A percentile compares a stretch with the other conserved stretches of the same genome.
These are phyloP conservation scores for Geosmithia morbida DNA, from an alignment of 2,329 filamentous ascomycete species.

Conservation along the genomic window DNA sequence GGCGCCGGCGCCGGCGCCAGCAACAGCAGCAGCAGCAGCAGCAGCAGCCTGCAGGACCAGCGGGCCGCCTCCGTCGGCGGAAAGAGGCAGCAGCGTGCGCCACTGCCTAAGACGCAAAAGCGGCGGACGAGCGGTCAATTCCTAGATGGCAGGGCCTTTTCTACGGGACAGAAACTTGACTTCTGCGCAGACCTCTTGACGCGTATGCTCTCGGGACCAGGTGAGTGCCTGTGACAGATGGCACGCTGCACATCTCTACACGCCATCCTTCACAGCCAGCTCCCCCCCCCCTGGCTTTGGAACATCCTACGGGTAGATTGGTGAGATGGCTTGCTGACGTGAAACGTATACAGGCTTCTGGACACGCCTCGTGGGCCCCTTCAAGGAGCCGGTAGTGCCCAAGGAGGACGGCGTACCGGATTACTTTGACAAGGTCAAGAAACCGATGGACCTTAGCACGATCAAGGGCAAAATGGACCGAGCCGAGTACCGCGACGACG, in stretches of 20 bases:
- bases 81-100: conserved; percentile 11
- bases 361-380: conserved; percentile 50
- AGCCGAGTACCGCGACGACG: conserved; percentile 32
- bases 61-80: conserved; percentile 12
- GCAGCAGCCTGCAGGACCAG: conserved; percentile 3
- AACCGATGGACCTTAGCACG: conserved; percentile 46
- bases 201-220: conserved; percentile 47
- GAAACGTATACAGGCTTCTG: conserved; percentile 35
- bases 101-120: conserved; percentile 19
- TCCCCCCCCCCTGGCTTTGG: too few species aligned
- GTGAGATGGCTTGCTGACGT: not conserved
- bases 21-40: too few species aligned
- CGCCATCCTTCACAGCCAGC: too few species aligned
- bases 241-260: not conserved
- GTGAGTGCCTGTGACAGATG: conserved; percentile 15
- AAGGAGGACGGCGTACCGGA: conserved; percentile 42
- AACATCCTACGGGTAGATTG: not conserved
- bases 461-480: conserved; percentile 46
- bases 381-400: conserved; percentile 45
- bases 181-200: conserved; percentile 44
- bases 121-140: conserved; percentile 17
- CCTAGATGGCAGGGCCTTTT: conserved; percentile 16
- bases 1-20: not conserved
- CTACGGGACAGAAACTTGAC: conserved; percentile 30
- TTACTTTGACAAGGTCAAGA: conserved; percentile 45